phyloP scores from a whole-genome alignment of 2,329 filamentous ascomycete genomes.

The Tolypocladium pustulatum region DNA sequence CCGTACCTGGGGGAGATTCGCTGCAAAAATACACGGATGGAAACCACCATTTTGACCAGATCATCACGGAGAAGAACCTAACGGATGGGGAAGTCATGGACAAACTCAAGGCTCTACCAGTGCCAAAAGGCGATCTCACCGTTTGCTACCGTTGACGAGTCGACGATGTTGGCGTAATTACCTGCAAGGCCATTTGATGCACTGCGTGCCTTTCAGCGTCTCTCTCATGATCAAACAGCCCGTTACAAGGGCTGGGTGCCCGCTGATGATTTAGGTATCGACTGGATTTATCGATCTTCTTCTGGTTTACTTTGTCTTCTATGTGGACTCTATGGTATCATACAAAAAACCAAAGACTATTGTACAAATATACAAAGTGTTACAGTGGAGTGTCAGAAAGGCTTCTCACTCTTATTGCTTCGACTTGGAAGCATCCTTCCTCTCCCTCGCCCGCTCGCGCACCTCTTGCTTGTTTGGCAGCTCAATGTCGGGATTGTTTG shows the following conservation, averaged over 20 bases:
- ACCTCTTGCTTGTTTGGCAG: constrained; percentile 25
- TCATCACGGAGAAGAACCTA: constrained; percentile 65
- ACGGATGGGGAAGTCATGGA: constrained; percentile 61
- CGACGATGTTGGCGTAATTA: background rate
- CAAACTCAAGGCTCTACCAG: constrained; percentile 48
- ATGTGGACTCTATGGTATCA: background rate
- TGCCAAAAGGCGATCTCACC: constrained; percentile 40
- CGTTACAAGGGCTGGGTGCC: background rate
- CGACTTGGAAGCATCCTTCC: constrained; percentile 2
- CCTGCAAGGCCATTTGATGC: background rate
- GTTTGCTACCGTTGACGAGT: constrained; percentile 39
- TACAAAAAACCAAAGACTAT: background rate
- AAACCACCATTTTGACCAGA: constrained; percentile 68
- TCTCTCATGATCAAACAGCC: background rate
- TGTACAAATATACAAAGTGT: background rate
- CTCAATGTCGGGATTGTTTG: constrained; percentile 30
- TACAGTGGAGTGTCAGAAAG: background rate
- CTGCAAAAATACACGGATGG: constrained; percentile 64
- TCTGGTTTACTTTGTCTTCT: background rate
- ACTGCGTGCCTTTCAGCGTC: background rate
- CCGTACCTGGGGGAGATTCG: constrained; percentile 31
- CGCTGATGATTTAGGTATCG: background rate
- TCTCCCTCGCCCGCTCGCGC: constrained; percentile 12
- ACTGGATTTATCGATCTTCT: background rate
- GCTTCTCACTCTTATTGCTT: background rate